phyloP scores from a whole-genome alignment of 441 rosid genomes.

The Gossypium laxum region DNA sequence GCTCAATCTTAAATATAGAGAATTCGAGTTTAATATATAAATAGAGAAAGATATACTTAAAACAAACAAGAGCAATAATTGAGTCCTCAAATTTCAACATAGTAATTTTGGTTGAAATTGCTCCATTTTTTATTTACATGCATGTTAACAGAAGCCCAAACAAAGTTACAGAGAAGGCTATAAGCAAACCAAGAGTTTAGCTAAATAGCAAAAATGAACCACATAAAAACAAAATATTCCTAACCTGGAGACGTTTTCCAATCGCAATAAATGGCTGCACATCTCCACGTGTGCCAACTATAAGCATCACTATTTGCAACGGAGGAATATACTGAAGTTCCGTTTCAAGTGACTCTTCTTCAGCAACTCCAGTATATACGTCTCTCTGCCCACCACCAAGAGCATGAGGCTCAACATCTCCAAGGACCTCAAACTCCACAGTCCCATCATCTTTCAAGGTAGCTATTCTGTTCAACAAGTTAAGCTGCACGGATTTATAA shows the following conservation, averaged over 20 bases:
- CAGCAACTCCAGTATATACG: conserved; percentile 26
- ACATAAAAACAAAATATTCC: conserved; percentile 2
- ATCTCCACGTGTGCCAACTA: conserved; percentile 98
- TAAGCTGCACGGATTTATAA: conserved; percentile 48
- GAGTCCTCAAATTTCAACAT: background rate
- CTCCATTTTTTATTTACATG: background rate
- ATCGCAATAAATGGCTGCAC: conserved; percentile 96
- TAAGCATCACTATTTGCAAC: conserved; percentile 81
- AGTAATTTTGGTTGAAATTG: background rate
- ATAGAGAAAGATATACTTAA: background rate
- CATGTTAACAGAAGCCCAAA: background rate
- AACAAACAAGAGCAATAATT: background rate
- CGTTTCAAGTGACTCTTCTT: conserved; percentile 60
- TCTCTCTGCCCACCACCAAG: conserved; percentile 29
- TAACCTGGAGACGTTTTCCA: conserved; percentile 88
- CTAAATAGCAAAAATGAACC: background rate
- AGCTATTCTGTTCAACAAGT: conserved; percentile 77
- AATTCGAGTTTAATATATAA: background rate
- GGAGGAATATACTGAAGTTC: conserved; percentile 67
- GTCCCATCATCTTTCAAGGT: conserved; percentile 94
- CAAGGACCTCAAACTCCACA: conserved; percentile 77
- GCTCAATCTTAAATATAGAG: conserved; percentile 5
- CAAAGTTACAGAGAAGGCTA: background rate
- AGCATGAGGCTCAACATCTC: conserved; percentile 48
- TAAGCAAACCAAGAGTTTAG: background rate